Conservation (phyloP, 2,329 filamentous ascomycete species). For the Aureobasidium sp. region DNA sequence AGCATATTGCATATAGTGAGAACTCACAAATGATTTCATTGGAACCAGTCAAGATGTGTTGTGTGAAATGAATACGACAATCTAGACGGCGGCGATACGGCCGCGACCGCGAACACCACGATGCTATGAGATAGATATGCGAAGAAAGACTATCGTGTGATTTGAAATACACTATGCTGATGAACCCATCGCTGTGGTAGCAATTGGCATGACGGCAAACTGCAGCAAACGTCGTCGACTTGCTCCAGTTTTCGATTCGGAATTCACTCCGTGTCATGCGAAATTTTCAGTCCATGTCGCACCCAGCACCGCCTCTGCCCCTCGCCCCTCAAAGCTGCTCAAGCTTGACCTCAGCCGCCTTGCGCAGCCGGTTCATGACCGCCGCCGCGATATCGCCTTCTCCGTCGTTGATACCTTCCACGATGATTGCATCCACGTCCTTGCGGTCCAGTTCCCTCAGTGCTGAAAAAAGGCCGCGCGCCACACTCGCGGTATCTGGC, state of each 20-base stretch:
- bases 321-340: background rate
- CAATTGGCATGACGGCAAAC: background rate
- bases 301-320: background rate
- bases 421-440: conserved; percentile 73
- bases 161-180: background rate
- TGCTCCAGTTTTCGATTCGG: background rate
- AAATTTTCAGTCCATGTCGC: background rate
- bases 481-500: conserved; percentile 60
- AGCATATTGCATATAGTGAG: background rate
- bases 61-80: background rate
- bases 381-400: conserved; percentile 74
- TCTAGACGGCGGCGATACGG: background rate
- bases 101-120: background rate
- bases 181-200: background rate
- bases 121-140: background rate
- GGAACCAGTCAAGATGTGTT: background rate
- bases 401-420: conserved; percentile 69
- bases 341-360: conserved; percentile 36
- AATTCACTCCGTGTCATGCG: background rate
- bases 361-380: conserved; percentile 43
- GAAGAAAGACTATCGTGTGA: background rate
- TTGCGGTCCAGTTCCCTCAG: conserved; percentile 74
- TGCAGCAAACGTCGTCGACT: background rate
- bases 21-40: background rate
- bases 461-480: conserved; percentile 78